A percentile compares a stretch with the other conserved stretches of the same genome.
Evolutionary conservation across 495 filamentous ascomycete species (phyloP).

Genomic region (Aspergillus haitiensis): DNA sequence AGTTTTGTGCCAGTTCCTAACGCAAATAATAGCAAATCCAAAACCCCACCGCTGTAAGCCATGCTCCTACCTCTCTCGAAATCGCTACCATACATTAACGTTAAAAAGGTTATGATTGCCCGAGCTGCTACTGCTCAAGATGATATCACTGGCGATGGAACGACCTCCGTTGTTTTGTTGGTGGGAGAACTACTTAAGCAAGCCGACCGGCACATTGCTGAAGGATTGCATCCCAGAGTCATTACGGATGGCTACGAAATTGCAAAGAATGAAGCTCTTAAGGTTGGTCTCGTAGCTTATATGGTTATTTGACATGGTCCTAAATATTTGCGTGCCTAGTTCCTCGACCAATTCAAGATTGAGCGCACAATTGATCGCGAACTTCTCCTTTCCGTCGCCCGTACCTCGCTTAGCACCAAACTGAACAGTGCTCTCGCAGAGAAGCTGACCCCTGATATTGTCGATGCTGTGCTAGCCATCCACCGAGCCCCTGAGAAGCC

Average conservation of each 20-base stretch:
- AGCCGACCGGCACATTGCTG: constrained; percentile 88
- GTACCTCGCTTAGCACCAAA: constrained; percentile 94
- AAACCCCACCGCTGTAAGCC: constrained; percentile 78
- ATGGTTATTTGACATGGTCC: constrained; percentile 1
- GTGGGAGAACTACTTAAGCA: constrained; percentile 98
- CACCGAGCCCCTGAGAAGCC: constrained; percentile 87
- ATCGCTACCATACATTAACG: constrained; percentile 28
- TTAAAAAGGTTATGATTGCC: constrained; percentile 87
- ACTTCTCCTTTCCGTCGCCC: constrained; percentile 87
- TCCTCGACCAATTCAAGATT: constrained; percentile 93
- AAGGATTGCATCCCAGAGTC: constrained; percentile 92
- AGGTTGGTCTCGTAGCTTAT: constrained; percentile 46
- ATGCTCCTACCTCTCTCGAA: constrained; percentile 17
- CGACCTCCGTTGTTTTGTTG: constrained; percentile 91
- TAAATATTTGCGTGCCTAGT: constrained; percentile 52
- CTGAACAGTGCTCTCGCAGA: constrained; percentile 84
- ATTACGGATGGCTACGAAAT: constrained; percentile 98
- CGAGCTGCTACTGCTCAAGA: constrained; percentile 96
- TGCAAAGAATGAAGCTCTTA: constrained; percentile 88
- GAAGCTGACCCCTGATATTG: constrained; percentile 87
- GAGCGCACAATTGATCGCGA: constrained; percentile 84
- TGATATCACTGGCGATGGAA: constrained; percentile 97
- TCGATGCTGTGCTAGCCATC: constrained; percentile 93
- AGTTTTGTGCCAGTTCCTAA: constrained; percentile 34
- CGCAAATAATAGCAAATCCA: constrained; percentile 61